phyloP scores from a whole-genome alignment of 139 green algal genomes.

The Yamagishiella unicocca region DNA sequence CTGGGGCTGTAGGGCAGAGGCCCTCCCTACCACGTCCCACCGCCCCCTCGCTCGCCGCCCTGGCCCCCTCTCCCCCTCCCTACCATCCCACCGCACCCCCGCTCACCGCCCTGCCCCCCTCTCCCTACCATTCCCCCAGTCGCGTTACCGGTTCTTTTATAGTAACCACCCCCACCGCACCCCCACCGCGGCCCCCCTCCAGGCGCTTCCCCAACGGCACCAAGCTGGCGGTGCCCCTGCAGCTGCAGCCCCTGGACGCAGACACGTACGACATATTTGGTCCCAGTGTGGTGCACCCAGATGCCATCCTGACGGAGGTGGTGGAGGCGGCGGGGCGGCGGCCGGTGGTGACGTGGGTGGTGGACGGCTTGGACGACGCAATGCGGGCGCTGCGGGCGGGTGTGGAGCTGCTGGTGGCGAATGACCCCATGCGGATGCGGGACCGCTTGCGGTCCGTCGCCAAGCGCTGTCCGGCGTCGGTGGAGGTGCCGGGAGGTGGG shows the following conservation, averaged over 20 bases:
- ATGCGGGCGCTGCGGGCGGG: not conserved
- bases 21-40: too few relatives aligned
- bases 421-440: not conserved
- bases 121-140: not conserved
- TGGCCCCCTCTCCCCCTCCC: too few relatives aligned
- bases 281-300: not conserved
- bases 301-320: not conserved
- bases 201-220: slow-evolving; percentile 12
- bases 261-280: slow-evolving; percentile 28
- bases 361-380: not conserved
- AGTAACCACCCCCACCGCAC: not conserved
- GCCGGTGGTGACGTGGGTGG: slow-evolving; percentile 11
- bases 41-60: too few relatives aligned
- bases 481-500: not conserved
- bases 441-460: not conserved
- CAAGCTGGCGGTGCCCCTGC: not conserved
- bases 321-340: not conserved
- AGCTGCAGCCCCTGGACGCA: not conserved
- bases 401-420: not conserved
- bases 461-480: not conserved
- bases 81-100: too few relatives aligned
- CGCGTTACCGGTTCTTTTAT: not conserved
- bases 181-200: not conserved
- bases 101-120: too few relatives aligned
- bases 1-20: too few relatives aligned